Percentiles rank a stretch among this genome's conserved stretches.
Evolutionary conservation across 306 rosid species (phyloP).

Genomic region (Acacia confusa): DNA sequence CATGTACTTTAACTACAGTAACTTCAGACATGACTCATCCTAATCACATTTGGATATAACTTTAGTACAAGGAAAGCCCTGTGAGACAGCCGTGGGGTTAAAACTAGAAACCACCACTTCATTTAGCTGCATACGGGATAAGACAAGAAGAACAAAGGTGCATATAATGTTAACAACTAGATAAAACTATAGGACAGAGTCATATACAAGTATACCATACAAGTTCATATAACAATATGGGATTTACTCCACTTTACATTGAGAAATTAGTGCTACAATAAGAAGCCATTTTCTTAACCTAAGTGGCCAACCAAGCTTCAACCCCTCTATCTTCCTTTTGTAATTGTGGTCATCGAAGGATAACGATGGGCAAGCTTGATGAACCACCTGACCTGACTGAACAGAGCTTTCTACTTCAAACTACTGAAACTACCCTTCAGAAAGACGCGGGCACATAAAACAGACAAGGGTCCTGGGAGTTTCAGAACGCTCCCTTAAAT

Average conservation of each 20-base stretch:
- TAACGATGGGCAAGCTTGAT: slow-evolving; percentile 32
- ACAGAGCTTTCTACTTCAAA: slow-evolving; percentile 40
- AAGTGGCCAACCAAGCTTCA: slow-evolving; percentile 42
- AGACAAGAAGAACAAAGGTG: not conserved
- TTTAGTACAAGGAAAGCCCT: not conserved
- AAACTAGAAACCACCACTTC: not conserved
- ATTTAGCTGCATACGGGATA: not conserved
- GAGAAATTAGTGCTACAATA: slow-evolving; percentile 55
- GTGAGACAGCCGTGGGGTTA: not conserved
- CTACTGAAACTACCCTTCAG: slow-evolving; percentile 36
- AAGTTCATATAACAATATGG: slow-evolving; percentile 49
- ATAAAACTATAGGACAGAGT: slow-evolving; percentile 44
- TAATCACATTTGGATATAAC: not conserved
- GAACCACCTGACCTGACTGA: slow-evolving; percentile 19
- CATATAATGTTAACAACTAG: slow-evolving; percentile 31
- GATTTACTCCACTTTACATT: slow-evolving; percentile 42
- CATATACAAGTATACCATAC: slow-evolving; percentile 39
- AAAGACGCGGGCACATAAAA: slow-evolving; percentile 20
- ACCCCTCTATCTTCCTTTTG: slow-evolving; percentile 34
- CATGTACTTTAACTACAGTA: not conserved
- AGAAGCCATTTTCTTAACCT: slow-evolving; percentile 41
- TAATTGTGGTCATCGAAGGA: slow-evolving; percentile 37
- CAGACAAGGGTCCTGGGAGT: slow-evolving; percentile 22
- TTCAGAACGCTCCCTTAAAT: slow-evolving; percentile 39
- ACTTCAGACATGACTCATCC: not conserved